These are phyloP conservation scores for Penicillium silybi DNA, from an alignment of 495 filamentous ascomycete species.

Conservation along the genomic window DNA sequence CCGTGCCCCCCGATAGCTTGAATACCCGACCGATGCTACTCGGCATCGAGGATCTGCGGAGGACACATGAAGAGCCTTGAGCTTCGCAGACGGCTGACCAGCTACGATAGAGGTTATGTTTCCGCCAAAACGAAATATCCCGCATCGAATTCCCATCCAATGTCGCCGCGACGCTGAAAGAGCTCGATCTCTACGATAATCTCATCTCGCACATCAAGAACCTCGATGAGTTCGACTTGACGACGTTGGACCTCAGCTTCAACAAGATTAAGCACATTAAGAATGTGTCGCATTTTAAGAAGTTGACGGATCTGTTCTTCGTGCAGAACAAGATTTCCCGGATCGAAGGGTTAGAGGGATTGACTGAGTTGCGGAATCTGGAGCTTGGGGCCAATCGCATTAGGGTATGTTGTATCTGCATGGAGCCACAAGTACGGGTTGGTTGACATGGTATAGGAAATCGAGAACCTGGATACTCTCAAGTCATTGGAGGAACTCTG, in stretches of 20 bases:
- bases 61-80: not conserved
- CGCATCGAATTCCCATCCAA: conserved; percentile 63
- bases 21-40: not conserved
- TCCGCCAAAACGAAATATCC: conserved; percentile 89
- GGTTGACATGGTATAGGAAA: conserved; percentile 51
- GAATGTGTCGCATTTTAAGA: conserved; percentile 71
- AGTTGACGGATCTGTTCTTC: conserved; percentile 84
- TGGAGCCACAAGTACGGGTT: not conserved
- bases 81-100: conserved; percentile 7
- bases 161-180: conserved; percentile 62
- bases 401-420: conserved; percentile 43
- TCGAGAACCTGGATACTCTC: conserved; percentile 80
- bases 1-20: not conserved
- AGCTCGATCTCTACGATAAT: conserved; percentile 97
- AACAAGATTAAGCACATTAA: conserved; percentile 99
- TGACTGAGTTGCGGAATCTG: conserved; percentile 71
- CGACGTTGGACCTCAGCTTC: conserved; percentile 85
- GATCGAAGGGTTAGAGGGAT: conserved; percentile 80
- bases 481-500: conserved; percentile 79
- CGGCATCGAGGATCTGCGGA: not conserved
- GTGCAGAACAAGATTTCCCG: conserved; percentile 88
- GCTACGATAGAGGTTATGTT: conserved; percentile 63
- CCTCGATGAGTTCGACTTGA: conserved; percentile 75
- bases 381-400: conserved; percentile 93
- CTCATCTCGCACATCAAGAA: conserved; percentile 84